phyloP scores from a whole-genome alignment of 805 yeast genomes.

The Candida taoyuanica region DNA sequence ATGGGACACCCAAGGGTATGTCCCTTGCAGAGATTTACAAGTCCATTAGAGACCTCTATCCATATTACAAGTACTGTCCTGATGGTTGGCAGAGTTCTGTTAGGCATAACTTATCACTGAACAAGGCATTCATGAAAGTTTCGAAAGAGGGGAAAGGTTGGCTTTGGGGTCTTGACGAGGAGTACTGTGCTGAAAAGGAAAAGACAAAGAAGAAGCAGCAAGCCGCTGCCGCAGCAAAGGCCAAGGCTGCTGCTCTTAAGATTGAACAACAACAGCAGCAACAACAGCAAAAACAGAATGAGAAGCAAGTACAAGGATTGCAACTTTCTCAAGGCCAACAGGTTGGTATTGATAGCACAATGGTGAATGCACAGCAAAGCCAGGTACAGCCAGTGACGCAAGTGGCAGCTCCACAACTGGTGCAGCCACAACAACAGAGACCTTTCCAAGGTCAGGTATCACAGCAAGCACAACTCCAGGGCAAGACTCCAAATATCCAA shows the following conservation, averaged over 20 bases:
- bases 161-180: constrained; percentile 91
- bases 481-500: constrained; percentile 25
- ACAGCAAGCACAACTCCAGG: constrained; percentile 2
- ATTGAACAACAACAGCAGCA: constrained; percentile 49
- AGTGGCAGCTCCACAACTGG: background rate
- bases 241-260: constrained; percentile 49
- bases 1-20: constrained; percentile 67
- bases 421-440: constrained; percentile 2
- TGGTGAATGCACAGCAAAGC: no score
- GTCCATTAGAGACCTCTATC: constrained; percentile 81
- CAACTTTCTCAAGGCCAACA: constrained; percentile 15
- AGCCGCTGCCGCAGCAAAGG: constrained; percentile 57
- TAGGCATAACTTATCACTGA: constrained; percentile 81
- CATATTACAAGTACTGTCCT: constrained; percentile 88
- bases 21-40: constrained; percentile 80
- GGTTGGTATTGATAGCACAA: no score
- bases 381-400: no score
- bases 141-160: constrained; percentile 90
- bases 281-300: constrained; percentile 29
- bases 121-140: constrained; percentile 77
- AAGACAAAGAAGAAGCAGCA: constrained; percentile 62
- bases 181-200: constrained; percentile 78
- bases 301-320: constrained; percentile 23
- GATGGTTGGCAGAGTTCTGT: constrained; percentile 98
- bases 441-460: constrained; percentile 4